Percentiles rank a stretch among this genome's conserved stretches.
Evolutionary conservation across 306 rosid species (phyloP).

Genomic region (Carpinus viminea): DNA sequence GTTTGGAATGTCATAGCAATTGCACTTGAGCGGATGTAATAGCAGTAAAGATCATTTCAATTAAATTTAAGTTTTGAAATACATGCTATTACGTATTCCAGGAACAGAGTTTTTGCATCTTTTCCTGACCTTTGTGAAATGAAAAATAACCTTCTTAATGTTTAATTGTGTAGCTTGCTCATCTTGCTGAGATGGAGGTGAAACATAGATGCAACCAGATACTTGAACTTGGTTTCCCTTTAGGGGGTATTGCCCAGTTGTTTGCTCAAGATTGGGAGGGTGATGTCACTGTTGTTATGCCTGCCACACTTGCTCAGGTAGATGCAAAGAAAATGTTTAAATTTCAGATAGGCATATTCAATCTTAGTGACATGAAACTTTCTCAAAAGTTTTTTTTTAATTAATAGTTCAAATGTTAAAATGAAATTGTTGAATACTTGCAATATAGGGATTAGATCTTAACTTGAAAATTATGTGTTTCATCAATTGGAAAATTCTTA

Average conservation of each 20-base stretch:
- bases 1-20: not conserved
- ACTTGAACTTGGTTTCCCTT: slow-evolving; percentile 86
- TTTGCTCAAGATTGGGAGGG: slow-evolving; percentile 99
- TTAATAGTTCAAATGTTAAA: not conserved
- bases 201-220: slow-evolving; percentile 91
- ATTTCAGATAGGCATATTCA: slow-evolving; percentile 5
- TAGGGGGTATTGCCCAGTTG: slow-evolving; percentile 87
- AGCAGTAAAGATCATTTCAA: not conserved
- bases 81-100: not conserved
- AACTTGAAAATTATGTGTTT: not conserved
- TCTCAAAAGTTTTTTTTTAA: not conserved
- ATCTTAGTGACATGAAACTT: not conserved
- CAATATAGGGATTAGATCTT: not conserved
- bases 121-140: slow-evolving; percentile 7
- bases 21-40: not conserved
- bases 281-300: slow-evolving; percentile 93
- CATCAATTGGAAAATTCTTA: not conserved
- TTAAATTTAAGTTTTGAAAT: no score
- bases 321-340: not conserved
- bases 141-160: slow-evolving; percentile 13
- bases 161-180: slow-evolving; percentile 75
- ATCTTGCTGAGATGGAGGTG: slow-evolving; percentile 95
- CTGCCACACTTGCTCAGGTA: slow-evolving; percentile 98
- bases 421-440: not conserved
- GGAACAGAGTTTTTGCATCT: not conserved